Evolutionary conservation across 2,329 filamentous ascomycete genomes (phyloP).

Genomic region (Fusarium penzigii): DNA sequence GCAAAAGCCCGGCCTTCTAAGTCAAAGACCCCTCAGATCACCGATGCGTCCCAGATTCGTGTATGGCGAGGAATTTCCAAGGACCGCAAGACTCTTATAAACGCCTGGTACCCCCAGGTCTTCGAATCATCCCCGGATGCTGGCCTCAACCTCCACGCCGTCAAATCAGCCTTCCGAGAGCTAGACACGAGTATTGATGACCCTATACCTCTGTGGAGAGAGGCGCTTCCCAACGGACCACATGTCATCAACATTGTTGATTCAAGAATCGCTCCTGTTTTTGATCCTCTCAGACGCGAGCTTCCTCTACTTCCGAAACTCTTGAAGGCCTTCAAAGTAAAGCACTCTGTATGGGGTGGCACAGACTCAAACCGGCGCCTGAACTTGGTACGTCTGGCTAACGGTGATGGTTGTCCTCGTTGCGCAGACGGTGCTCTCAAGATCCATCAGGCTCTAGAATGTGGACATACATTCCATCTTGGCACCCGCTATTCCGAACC

Average conservation of each 20-base stretch:
- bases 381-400: constrained; percentile 64
- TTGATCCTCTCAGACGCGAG: constrained; percentile 23
- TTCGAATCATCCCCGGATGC: constrained; percentile 26
- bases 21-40: neutral
- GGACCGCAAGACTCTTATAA: constrained; percentile 68
- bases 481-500: constrained; percentile 84
- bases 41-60: constrained; percentile 23
- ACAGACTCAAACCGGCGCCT: constrained; percentile 43
- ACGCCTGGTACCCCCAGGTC: constrained; percentile 63
- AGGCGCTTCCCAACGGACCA: constrained; percentile 30
- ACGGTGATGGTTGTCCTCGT: constrained; percentile 72
- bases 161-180: constrained; percentile 66
- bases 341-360: constrained; percentile 28
- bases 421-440: constrained; percentile 66
- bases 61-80: constrained; percentile 66
- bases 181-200: constrained; percentile 72
- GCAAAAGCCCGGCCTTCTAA: constrained; percentile 43
- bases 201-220: constrained; percentile 53
- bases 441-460: constrained; percentile 76
- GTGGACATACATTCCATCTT: constrained; percentile 94
- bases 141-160: constrained; percentile 53
- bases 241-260: constrained; percentile 40
- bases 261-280: constrained; percentile 28
- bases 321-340: constrained; percentile 12
- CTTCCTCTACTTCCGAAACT: constrained; percentile 28